A percentile compares a stretch with the other conserved stretches of the same genome.
phyloP scores from a whole-genome alignment of 1,139 yeast species.

The Sugiyamaella pinicola region DNA sequence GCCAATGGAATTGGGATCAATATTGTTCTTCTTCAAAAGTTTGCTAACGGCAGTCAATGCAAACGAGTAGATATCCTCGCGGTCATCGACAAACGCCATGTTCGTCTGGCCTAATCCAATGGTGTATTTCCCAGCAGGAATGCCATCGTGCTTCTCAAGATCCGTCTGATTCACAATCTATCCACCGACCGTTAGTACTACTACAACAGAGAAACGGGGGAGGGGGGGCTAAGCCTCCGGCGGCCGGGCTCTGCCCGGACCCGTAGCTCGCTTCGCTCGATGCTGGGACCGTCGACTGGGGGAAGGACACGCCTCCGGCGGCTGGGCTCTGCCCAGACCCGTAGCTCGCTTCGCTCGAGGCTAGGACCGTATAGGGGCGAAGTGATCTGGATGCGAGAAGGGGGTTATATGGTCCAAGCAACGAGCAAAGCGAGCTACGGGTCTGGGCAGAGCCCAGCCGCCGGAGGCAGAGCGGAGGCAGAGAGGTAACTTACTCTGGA shows the following conservation, averaged over 20 bases:
- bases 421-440: not conserved
- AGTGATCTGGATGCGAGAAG: too few species aligned
- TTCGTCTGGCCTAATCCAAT: constrained; percentile 98
- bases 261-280: too few species aligned
- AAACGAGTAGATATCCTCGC: constrained; percentile 96
- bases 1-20: constrained; percentile 82
- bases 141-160: constrained; percentile 80
- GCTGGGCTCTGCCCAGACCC: not conserved
- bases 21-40: constrained; percentile 74
- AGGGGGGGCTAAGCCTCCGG: too few species aligned
- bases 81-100: constrained; percentile 95
- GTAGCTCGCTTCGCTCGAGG: not conserved
- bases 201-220: too few species aligned
- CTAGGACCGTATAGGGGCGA: not conserved
- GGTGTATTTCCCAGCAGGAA: constrained; percentile 94
- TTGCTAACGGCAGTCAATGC: constrained; percentile 79
- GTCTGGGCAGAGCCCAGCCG: not conserved
- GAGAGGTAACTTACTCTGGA: constrained; percentile 48
- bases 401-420: too few species aligned
- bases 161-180: constrained; percentile 86
- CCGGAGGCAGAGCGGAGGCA: not conserved
- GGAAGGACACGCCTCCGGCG: not conserved
- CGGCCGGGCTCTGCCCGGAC: too few species aligned
- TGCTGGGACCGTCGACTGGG: too few species aligned
- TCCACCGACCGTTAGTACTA: not conserved